Base-by-base conservation (phyloP, 2,329 filamentous ascomycete species). In the Raffaelea deltoideospora region DNA sequence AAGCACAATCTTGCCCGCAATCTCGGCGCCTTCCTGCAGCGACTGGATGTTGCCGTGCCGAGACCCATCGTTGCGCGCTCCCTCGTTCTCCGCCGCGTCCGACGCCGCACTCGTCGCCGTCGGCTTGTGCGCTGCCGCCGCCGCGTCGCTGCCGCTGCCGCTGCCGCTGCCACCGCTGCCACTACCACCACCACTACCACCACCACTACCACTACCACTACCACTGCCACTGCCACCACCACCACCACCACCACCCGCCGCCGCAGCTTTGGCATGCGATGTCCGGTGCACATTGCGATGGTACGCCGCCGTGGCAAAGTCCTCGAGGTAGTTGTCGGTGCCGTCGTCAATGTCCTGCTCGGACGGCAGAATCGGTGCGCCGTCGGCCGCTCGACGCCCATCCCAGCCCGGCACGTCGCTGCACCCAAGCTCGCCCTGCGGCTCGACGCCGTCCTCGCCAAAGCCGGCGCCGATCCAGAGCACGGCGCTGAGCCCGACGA, bases 401-500 rank as follows among this genome's bases (percentile, higher is more conserved):
- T 73, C 72, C 85, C 88, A 95, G 7, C 83, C 87, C 2, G 85
- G 84, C 17, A 94, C 78, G 63, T 98, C 90, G 52, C 86, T 92
- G 58, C 90, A 98, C 32, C 90, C 90, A 23, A 96, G 65, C 60
- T 98, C 88, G 26, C 86, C 85, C 50, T 86, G 81, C 9, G 70
- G 70, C 33, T 69, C 64, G 41, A 82, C 54, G 38, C 64, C 67
- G 52, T 92, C 84, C 48, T 94, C 86, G 31, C 79, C 78, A 55
- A 96, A 95, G 18, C 86, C 86, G 50, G 79, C 88, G 5, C 88
- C 88, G 38, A 94, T 81, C 88, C 88, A 96, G 35, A 98, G 63
- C 53, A 87, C 81, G 14, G 86, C 87, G 51, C 83, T 93, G 44
- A 96, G 60, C 20, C 90, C 88, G 40, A 71, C 74, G 11, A 65